Conservation (phyloP, 116 monocot species). For the Phalaenopsis hybrid region DNA sequence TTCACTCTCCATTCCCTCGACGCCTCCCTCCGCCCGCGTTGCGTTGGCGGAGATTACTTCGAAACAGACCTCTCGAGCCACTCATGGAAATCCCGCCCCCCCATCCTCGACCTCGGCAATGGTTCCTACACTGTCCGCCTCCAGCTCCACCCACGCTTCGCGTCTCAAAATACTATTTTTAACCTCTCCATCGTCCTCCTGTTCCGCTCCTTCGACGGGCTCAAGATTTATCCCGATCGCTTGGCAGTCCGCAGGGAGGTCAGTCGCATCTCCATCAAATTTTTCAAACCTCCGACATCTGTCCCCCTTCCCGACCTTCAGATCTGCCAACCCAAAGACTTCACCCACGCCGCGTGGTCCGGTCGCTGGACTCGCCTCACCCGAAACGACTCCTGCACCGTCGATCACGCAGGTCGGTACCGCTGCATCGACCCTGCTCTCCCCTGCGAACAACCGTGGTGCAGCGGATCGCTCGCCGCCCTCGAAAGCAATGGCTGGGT, state of each 20-base stretch:
- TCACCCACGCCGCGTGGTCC: constrained; percentile 36
- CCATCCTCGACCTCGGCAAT: constrained; percentile 62
- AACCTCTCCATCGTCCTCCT: constrained; percentile 68
- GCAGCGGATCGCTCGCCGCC: constrained; percentile 50
- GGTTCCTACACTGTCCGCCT: constrained; percentile 69
- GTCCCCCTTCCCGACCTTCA: constrained; percentile 20
- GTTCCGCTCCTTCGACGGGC: constrained; percentile 70
- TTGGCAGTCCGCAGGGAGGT: constrained; percentile 51
- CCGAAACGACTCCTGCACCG: constrained; percentile 22
- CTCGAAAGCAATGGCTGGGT: constrained; percentile 97
- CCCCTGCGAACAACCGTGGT: constrained; percentile 70
- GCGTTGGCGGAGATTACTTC: constrained; percentile 88
- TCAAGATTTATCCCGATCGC: constrained; percentile 52
- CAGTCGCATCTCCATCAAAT: constrained; percentile 33
- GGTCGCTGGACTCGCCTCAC: constrained; percentile 83
- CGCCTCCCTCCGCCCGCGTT: constrained; percentile 29
- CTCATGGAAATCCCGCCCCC: constrained; percentile 88
- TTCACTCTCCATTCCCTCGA: constrained; percentile 51
- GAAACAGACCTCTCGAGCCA: constrained; percentile 71
- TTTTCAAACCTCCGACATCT: constrained; percentile 6
- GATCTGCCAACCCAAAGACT: constrained; percentile 30
- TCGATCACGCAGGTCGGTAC: constrained; percentile 59
- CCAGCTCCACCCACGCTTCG: constrained; percentile 65
- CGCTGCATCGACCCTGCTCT: constrained; percentile 41
- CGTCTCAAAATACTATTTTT: constrained; percentile 26